Conservation (phyloP, 2,329 filamentous ascomycete species). For the Penicillium occitanis region DNA sequence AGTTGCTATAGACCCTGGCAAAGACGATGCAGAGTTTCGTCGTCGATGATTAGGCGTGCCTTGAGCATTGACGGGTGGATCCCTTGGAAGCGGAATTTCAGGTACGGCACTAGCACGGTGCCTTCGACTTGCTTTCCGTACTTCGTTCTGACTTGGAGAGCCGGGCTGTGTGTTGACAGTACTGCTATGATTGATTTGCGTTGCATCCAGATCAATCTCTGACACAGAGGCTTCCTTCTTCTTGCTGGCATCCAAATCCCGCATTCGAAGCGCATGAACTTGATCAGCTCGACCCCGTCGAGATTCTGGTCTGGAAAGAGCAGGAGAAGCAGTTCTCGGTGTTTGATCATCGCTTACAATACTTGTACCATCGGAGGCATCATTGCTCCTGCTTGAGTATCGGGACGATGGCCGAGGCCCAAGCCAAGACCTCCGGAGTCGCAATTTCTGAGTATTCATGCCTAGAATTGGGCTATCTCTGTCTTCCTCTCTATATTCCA, state of each 20-base stretch:
- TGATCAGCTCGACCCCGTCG: constrained; percentile 27
- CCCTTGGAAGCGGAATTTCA: constrained; percentile 25
- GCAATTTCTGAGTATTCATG: constrained; percentile 8
- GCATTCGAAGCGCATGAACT: constrained; percentile 31
- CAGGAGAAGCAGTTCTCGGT: constrained; percentile 14
- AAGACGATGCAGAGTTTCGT: constrained; percentile 18
- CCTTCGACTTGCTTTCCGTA: neutral
- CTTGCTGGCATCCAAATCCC: constrained; percentile 31
- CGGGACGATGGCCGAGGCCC: constrained; percentile 16
- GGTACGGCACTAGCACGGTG: constrained; percentile 22
- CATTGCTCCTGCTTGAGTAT: constrained; percentile 17
- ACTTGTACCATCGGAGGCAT: constrained; percentile 7
- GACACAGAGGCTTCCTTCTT: constrained; percentile 7
- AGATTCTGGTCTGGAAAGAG: constrained; percentile 22
- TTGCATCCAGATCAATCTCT: neutral
- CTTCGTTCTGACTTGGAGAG: constrained; percentile 1
- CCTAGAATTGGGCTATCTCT: constrained; percentile 20
- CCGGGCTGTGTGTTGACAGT: neutral
- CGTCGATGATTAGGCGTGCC: constrained; percentile 7
- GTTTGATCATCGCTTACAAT: constrained; percentile 11
- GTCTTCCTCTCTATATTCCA: constrained; percentile 8
- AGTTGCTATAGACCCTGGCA: constrained; percentile 18
- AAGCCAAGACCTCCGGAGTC: constrained; percentile 12
- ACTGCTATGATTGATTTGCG: neutral
- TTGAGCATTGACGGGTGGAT: constrained; percentile 23